Base-by-base conservation (phyloP, 2,329 filamentous ascomycete species). In the Arthrobotrys sinensis region DNA sequence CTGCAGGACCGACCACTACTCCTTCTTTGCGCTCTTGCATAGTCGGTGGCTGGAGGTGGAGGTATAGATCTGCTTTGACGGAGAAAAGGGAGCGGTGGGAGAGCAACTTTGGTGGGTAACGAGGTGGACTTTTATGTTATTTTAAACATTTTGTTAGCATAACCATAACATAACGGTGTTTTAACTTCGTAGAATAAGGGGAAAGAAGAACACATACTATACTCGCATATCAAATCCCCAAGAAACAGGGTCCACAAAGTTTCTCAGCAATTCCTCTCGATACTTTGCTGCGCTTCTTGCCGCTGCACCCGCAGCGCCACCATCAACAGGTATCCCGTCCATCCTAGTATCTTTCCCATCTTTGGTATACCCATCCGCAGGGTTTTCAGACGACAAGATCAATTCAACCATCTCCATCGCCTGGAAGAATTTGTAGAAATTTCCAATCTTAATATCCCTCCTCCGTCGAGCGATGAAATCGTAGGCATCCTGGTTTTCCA, bases 371-470 rank as follows among this genome's bases (percentile, higher is more conserved):
- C n/a, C 16, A 16, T 57, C 60, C 4, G 38, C 10, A 36, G 55
- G 55, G 14, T 14, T 53, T 14, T 69, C 72, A 1, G 65, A 53
- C 34, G 71, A 69, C 36, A 70, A 32, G 5, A 76, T 38, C 64
- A 72, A 28, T n/a, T 78, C 75, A n/a, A 71, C 45, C 62, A 66
- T 72, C 62, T 72, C 75, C 21, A 68, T 45, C 19, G 75, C 60
- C 57, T 78, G 75, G 19, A 67, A 78, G 60, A 78, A 78, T 36
- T 70, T 70, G 16, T 72, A 78, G 24, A 78, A 78, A 34, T 72
- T 78, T 5, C 75, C 72, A 64, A 78, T 72, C 67, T 78, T 78
- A 6, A 78, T 48, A 55, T 78, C 67, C 62, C 67, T 45, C 21
- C 67, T 36, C 48, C 52, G 19, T 16, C 68, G 21, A 1, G 50